phyloP scores from a whole-genome alignment of 345 rosid genomes.

The Pistacia vera region DNA sequence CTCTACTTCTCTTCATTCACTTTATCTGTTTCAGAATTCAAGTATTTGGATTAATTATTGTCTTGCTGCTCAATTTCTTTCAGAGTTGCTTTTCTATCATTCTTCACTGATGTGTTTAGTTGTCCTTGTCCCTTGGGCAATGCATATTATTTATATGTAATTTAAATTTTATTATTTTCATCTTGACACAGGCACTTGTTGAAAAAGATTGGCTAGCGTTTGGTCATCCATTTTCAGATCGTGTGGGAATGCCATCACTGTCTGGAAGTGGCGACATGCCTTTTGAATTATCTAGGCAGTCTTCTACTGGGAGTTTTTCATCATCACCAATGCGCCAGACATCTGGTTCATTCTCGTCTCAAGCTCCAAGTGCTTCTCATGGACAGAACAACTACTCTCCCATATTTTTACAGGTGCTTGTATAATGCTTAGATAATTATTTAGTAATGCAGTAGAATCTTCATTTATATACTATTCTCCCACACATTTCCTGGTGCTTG shows the following conservation, averaged over 20 bases:
- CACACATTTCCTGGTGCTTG: too few relatives aligned
- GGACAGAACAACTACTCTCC: conserved; percentile 82
- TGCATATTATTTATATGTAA: neutral
- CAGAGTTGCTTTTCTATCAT: neutral
- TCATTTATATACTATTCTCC: neutral
- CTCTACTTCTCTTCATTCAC: neutral
- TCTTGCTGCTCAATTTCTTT: conserved; percentile 6
- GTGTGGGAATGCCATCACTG: conserved; percentile 81
- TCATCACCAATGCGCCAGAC: conserved; percentile 74
- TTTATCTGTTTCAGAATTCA: conserved; percentile 6
- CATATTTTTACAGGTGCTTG: conserved; percentile 86
- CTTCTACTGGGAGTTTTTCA: conserved; percentile 75
- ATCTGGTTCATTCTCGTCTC: conserved; percentile 61
- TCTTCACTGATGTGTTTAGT: conserved; percentile 9
- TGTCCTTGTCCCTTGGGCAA: neutral
- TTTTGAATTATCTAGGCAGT: conserved; percentile 69
- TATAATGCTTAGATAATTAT: neutral
- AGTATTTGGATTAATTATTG: neutral
- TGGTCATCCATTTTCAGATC: conserved; percentile 98
- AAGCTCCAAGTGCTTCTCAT: conserved; percentile 77
- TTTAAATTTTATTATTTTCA: conserved; percentile 12
- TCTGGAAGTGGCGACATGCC: conserved; percentile 54
- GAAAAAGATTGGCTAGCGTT: conserved; percentile 99
- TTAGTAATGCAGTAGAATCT: neutral
- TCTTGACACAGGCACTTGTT: conserved; percentile 68